These are phyloP conservation scores for Astrocystis sublimbata DNA, from an alignment of 495 filamentous ascomycete genomes.

Conservation along the genomic window DNA sequence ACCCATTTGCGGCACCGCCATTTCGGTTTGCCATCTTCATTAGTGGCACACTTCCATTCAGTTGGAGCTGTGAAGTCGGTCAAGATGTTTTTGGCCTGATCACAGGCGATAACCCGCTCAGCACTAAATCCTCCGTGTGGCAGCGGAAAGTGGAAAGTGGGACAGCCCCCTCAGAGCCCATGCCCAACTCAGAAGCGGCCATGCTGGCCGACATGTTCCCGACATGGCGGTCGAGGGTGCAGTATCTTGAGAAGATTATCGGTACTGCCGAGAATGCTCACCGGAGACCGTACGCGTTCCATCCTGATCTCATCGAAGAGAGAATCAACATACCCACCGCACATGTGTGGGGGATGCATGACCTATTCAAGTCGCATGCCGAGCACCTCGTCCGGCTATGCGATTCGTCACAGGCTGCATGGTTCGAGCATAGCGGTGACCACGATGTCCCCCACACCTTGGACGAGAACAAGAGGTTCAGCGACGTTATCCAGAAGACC, in stretches of 20 bases:
- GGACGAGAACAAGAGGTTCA: conserved; percentile 2
- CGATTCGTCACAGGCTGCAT: background rate
- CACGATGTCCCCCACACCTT: background rate
- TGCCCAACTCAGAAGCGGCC: background rate
- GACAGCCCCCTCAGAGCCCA: background rate
- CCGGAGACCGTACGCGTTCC: conserved; percentile 1
- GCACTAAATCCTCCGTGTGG: conserved; percentile 1
- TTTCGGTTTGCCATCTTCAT: conserved; percentile 9
- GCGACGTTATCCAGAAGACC: conserved; percentile 1
- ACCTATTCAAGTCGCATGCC: conserved; percentile 8
- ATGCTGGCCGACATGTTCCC: conserved; percentile 11
- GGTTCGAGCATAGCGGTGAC: background rate
- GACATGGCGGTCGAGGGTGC: conserved; percentile 2
- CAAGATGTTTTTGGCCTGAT: conserved; percentile 3
- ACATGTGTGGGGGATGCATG: conserved; percentile 6
- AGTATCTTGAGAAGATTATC: background rate
- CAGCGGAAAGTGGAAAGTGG: background rate
- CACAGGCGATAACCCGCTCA: conserved; percentile 3
- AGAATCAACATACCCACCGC: conserved; percentile 5
- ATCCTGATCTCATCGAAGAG: conserved; percentile 4
- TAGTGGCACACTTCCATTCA: conserved; percentile 6
- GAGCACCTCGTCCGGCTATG: conserved; percentile 8
- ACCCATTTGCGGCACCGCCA: background rate
- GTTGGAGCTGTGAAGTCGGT: background rate
- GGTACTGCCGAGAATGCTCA: conserved; percentile 1